Conservation (phyloP, 805 yeast species). For the Zygosaccharomyces bailii region DNA sequence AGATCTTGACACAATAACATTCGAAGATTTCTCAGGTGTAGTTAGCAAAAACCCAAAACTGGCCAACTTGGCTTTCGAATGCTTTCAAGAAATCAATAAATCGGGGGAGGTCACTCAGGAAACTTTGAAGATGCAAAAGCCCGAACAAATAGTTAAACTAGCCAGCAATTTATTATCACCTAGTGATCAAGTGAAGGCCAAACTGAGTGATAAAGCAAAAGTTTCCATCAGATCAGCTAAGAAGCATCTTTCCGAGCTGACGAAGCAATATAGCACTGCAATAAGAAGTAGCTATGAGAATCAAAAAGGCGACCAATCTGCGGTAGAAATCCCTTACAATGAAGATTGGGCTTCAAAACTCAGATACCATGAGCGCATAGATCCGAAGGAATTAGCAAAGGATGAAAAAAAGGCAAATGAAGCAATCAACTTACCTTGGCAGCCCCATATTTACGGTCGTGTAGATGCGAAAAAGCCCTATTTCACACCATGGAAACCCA, state of each 20-base stretch:
- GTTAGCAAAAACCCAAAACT: constrained; percentile 36
- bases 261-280: constrained; percentile 22
- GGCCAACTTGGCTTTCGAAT: constrained; percentile 20
- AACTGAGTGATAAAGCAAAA: constrained; percentile 25
- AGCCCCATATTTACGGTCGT: constrained; percentile 73
- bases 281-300: constrained; percentile 35
- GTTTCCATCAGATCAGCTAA: constrained; percentile 28
- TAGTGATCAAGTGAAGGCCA: constrained; percentile 23
- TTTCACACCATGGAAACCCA: constrained; percentile 96
- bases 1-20: constrained; percentile 23
- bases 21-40: constrained; percentile 36
- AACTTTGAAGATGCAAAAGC: constrained; percentile 11
- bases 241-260: constrained; percentile 26
- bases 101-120: constrained; percentile 20
- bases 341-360: constrained; percentile 51
- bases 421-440: constrained; percentile 73
- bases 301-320: constrained; percentile 19
- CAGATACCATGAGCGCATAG: constrained; percentile 40
- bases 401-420: constrained; percentile 46
- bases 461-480: constrained; percentile 71
- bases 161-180: constrained; percentile 22
- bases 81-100: constrained; percentile 26
- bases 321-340: constrained; percentile 41
- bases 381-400: constrained; percentile 47
- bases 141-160: constrained; percentile 15